Evolutionary conservation across 164 flowering plant species (phyloP).

Genomic region (Umbilicus rupestris): DNA sequence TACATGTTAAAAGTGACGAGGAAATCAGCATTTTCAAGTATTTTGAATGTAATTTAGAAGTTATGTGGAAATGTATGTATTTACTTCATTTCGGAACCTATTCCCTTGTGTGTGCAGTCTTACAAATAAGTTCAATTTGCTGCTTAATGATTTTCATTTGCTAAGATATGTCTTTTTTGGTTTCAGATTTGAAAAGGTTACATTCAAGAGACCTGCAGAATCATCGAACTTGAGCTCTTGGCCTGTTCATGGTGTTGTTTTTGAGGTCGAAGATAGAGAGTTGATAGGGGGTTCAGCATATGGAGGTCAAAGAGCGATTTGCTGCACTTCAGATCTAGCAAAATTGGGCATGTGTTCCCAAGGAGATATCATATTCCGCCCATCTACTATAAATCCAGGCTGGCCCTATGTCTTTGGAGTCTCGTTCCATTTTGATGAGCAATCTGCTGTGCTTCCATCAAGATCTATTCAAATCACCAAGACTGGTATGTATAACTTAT

Average conservation of each 20-base stretch:
- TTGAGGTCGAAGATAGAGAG: slow-evolving; percentile 96
- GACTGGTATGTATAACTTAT: slow-evolving; percentile 96
- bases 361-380: slow-evolving; percentile 72
- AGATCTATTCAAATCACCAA: slow-evolving; percentile 53
- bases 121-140: too few relatives aligned
- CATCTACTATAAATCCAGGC: slow-evolving; percentile 49
- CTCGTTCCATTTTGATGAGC: slow-evolving; percentile 41
- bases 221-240: slow-evolving; percentile 42
- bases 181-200: slow-evolving; percentile 58
- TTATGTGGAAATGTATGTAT: too few relatives aligned
- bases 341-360: slow-evolving; percentile 75
- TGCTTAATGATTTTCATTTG: not conserved
- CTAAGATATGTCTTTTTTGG: slow-evolving; percentile 1
- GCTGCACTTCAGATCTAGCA: slow-evolving; percentile 89
- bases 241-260: slow-evolving; percentile 63
- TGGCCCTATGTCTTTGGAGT: slow-evolving; percentile 83
- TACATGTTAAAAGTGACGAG: too few relatives aligned
- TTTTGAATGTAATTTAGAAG: too few relatives aligned
- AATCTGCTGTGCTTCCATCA: slow-evolving; percentile 36
- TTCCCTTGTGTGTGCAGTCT: not conserved
- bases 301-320: slow-evolving; percentile 97
- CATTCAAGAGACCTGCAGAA: slow-evolving; percentile 53
- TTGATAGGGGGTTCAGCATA: slow-evolving; percentile 92
- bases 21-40: too few relatives aligned
- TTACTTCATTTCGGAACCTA: too few relatives aligned